Percentiles rank a stretch among this genome's conserved stretches.
Conservation (phyloP, 2,329 filamentous ascomycete genomes). For the Aspergillus luchuensis region DNA sequence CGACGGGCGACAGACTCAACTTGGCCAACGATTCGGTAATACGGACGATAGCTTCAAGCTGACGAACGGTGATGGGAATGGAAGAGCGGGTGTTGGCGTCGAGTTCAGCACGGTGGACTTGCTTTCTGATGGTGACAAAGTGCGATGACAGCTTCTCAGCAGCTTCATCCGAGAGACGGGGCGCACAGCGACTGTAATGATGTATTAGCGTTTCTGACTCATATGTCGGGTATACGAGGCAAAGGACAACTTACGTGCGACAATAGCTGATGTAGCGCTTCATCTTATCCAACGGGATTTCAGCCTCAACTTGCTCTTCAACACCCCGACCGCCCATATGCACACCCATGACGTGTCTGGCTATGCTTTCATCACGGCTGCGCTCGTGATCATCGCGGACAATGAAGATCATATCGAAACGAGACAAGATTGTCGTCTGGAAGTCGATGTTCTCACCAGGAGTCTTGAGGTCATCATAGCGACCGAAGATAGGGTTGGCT, state of each 20-base stretch:
- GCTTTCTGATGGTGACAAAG: constrained; percentile 92
- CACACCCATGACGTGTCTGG: constrained; percentile 94
- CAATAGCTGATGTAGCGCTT: constrained; percentile 96
- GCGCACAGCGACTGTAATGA: constrained; percentile 74
- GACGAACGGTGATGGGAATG: constrained; percentile 96
- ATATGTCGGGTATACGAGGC: neutral
- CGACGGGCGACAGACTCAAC: constrained; percentile 79
- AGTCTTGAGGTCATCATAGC: constrained; percentile 96
- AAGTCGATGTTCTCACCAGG: constrained; percentile 99
- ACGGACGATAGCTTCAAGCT: constrained; percentile 94
- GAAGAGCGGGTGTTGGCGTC: constrained; percentile 87
- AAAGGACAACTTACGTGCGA: constrained; percentile 68
- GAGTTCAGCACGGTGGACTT: constrained; percentile 88
- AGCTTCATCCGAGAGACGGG: constrained; percentile 83
- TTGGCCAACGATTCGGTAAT: constrained; percentile 97
- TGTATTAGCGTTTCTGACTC: neutral
- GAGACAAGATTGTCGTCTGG: constrained; percentile 94
- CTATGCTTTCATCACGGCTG: constrained; percentile 87
- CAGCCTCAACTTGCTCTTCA: constrained; percentile 80
- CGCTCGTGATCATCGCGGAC: constrained; percentile 93
- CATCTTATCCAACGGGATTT: constrained; percentile 95
- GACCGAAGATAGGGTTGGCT: constrained; percentile 95
- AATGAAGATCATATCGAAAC: constrained; percentile 99
- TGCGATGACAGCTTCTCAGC: constrained; percentile 95
- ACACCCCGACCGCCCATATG: constrained; percentile 87